Percentiles rank a stretch among this genome's conserved stretches.
Conservation (phyloP, 768 basidiomycete genomes). For the Podaxis sp. region DNA sequence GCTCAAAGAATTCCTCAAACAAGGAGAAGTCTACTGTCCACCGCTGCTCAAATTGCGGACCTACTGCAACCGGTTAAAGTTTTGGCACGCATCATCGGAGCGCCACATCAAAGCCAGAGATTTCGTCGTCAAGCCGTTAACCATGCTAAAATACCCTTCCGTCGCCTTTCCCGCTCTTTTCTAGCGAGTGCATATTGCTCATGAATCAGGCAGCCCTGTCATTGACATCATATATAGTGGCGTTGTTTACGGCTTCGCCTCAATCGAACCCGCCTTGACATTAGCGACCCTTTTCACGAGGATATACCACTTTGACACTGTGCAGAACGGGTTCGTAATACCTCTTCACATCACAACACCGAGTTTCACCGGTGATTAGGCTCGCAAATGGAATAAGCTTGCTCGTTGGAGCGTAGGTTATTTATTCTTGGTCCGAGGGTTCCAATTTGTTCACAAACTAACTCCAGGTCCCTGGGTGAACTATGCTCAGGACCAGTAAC, state of each 20-base stretch:
- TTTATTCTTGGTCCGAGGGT: not conserved
- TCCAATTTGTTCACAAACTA: not conserved
- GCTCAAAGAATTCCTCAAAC: constrained; percentile 9
- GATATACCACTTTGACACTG: constrained; percentile 38
- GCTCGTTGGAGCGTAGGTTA: constrained; percentile 32
- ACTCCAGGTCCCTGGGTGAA: constrained; percentile 30
- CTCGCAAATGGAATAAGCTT: constrained; percentile 36
- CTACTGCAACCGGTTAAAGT: constrained; percentile 28
- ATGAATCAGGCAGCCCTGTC: not conserved
- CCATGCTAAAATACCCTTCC: constrained; percentile 40
- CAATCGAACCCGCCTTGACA: constrained; percentile 38
- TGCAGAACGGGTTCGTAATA: constrained; percentile 30
- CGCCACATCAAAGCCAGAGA: constrained; percentile 26
- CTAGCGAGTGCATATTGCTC: constrained; percentile 24
- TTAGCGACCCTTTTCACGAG: constrained; percentile 35
- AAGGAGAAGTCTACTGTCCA: constrained; percentile 22
- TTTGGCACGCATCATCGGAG: constrained; percentile 29
- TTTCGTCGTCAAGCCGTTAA: constrained; percentile 32
- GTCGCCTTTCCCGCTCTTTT: constrained; percentile 35
- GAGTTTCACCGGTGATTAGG: constrained; percentile 16
- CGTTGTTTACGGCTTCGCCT: constrained; percentile 36
- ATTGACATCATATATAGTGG: constrained; percentile 21
- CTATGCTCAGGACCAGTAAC: constrained; percentile 35
- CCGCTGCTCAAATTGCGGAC: constrained; percentile 25
- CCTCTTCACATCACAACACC: not conserved